Conservation (phyloP, 75 land plant species). For the Adiantum capillusveneris region DNA sequence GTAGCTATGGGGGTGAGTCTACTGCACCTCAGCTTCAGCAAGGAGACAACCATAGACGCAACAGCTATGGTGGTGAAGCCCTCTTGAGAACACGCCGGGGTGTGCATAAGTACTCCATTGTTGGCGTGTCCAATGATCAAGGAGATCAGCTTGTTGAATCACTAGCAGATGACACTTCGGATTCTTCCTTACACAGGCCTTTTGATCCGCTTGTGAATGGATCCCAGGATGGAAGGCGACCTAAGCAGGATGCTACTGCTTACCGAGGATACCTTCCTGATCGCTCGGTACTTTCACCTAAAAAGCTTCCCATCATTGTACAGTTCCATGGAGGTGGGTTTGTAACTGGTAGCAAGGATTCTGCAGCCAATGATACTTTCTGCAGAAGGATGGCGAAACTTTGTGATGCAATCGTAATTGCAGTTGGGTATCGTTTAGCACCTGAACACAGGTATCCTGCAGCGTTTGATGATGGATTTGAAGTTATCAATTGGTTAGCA, state of each 20-base stretch:
- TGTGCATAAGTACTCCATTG: background rate
- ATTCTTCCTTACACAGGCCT: background rate
- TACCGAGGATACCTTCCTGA: conserved; percentile 69
- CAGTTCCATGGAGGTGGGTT: conserved; percentile 95
- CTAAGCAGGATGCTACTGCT: conserved; percentile 2
- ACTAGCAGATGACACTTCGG: background rate
- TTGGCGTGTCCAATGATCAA: background rate
- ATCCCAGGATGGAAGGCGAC: background rate
- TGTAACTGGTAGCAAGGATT: conserved; percentile 61
- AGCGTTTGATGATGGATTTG: conserved; percentile 84
- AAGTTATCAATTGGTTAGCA: conserved; percentile 74
- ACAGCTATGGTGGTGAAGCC: conserved; percentile 19
- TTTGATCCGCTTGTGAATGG: background rate
- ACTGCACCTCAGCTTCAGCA: background rate
- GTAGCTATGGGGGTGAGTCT: too few relatives aligned
- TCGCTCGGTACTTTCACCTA: conserved; percentile 9
- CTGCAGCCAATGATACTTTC: conserved; percentile 69
- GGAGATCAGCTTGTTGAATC: background rate
- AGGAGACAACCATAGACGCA: conserved; percentile 5
- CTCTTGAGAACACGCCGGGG: background rate
- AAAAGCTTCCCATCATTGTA: conserved; percentile 68
- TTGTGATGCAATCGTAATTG: conserved; percentile 68
- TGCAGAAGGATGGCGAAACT: conserved; percentile 71
- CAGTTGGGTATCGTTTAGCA: conserved; percentile 81
- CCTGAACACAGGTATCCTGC: conserved; percentile 80